Evolutionary conservation across 345 rosid species (phyloP).

Genomic region (Syzygium aromaticum): DNA sequence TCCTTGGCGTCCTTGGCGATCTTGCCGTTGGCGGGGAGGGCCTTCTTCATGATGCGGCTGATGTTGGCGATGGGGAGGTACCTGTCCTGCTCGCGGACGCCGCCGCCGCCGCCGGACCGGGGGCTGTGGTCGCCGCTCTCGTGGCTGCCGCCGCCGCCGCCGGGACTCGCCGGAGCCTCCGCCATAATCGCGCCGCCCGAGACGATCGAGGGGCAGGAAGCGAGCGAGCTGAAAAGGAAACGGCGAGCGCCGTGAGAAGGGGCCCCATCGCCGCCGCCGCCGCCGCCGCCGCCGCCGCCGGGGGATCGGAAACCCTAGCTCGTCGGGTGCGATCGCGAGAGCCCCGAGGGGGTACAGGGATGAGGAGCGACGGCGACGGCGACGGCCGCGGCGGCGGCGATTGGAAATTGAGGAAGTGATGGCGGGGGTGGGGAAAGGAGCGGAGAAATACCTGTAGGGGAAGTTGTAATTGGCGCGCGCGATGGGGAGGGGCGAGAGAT

Average conservation of each 20-base stretch:
- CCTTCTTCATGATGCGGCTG: constrained; percentile 92
- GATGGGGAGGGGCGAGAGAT: constrained; percentile 30
- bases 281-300: background rate
- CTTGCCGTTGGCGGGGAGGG: constrained; percentile 86
- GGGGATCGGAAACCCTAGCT: background rate
- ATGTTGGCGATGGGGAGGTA: constrained; percentile 91
- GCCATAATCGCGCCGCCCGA: constrained; percentile 19
- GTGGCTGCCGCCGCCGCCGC: constrained; percentile 69
- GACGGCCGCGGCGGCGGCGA: background rate
- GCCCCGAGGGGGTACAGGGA: background rate
- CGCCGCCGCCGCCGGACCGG: constrained; percentile 20
- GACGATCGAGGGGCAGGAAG: background rate
- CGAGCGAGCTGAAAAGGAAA: background rate
- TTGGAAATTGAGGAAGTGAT: background rate
- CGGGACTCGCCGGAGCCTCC: constrained; percentile 57
- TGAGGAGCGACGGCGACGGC: background rate
- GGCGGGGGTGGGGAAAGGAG: background rate
- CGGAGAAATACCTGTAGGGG: background rate
- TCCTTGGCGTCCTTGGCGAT: constrained; percentile 98
- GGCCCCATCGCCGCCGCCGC: constrained; percentile 7
- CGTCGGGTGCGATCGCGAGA: background rate
- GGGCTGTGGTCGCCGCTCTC: constrained; percentile 93
- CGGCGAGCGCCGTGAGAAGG: background rate
- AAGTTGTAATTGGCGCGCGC: constrained; percentile 4
- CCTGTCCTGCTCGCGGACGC: constrained; percentile 89